Conservation (phyloP, 768 basidiomycete species). For the Panaeolus papilionaceus region DNA sequence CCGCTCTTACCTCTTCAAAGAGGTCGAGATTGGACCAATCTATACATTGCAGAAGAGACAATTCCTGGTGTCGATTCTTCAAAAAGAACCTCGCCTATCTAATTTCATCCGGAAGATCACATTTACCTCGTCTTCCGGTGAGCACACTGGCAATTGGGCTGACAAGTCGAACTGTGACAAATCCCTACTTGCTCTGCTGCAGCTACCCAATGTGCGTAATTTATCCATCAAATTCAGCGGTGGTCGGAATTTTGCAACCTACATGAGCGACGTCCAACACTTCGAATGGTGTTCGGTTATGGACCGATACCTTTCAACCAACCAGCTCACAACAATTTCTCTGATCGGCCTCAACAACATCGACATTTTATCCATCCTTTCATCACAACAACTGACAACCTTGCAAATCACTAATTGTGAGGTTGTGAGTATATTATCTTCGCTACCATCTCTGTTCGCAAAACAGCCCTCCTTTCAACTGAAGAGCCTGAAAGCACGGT, state of each 20-base stretch:
- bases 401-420: not conserved
- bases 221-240: too few species aligned
- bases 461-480: not conserved
- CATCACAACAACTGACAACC: not conserved
- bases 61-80: not conserved
- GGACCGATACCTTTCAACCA: not conserved
- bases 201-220: not conserved
- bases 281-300: not conserved
- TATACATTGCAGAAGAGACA: not conserved
- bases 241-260: too few species aligned
- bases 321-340: not conserved
- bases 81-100: not conserved
- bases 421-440: not conserved
- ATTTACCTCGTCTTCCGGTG: not conserved
- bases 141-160: too few species aligned
- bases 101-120: not conserved
- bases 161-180: not conserved
- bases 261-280: not conserved
- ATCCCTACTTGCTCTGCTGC: not conserved
- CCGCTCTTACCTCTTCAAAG: not conserved
- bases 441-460: not conserved
- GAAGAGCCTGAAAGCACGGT: not conserved
- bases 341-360: not conserved
- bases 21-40: not conserved
- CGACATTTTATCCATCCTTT: not conserved